phyloP scores from a whole-genome alignment of 768 basidiomycete genomes.

The Pisolithus marmoratus region DNA sequence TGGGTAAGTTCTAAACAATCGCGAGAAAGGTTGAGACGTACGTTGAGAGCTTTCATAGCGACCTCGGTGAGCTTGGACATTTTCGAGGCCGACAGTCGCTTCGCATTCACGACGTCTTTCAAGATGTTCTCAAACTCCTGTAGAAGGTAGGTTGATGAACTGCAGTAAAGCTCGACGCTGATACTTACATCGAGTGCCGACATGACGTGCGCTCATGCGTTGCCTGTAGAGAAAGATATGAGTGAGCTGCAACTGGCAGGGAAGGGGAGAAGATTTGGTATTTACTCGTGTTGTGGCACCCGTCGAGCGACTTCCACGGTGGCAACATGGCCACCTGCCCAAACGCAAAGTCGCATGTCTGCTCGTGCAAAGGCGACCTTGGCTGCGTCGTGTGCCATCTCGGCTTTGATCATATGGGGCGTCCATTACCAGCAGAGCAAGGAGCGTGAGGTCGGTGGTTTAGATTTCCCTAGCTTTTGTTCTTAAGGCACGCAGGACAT shows the following conservation, averaged over 20 bases:
- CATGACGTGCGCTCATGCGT: slow-evolving; percentile 29
- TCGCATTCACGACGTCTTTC: slow-evolving; percentile 76
- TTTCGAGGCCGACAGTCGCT: slow-evolving; percentile 83
- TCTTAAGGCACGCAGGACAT: slow-evolving; percentile 53
- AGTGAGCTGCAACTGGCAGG: slow-evolving; percentile 9
- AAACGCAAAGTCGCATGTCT: slow-evolving; percentile 40
- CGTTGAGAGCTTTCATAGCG: slow-evolving; percentile 73
- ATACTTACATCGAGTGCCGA: slow-evolving; percentile 35
- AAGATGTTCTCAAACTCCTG: slow-evolving; percentile 80
- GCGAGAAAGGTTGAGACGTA: slow-evolving; percentile 30
- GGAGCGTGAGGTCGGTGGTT: slow-evolving; percentile 64
- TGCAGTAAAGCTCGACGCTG: background rate
- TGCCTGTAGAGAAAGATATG: slow-evolving; percentile 9
- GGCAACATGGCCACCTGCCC: slow-evolving; percentile 8
- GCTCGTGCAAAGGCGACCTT: slow-evolving; percentile 71
- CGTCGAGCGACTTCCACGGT: slow-evolving; percentile 4
- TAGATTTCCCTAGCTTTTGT: background rate
- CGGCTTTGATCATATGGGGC: slow-evolving; percentile 74
- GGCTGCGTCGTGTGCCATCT: slow-evolving; percentile 54
- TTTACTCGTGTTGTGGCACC: slow-evolving; percentile 38
- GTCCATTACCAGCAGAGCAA: slow-evolving; percentile 83
- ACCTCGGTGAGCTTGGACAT: slow-evolving; percentile 73
- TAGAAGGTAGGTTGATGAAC: slow-evolving; percentile 4
- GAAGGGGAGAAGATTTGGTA: slow-evolving; percentile 12
- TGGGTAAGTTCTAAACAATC: background rate